phyloP scores from a whole-genome alignment of 257 asterid species.

The Solanum ossicruentum region DNA sequence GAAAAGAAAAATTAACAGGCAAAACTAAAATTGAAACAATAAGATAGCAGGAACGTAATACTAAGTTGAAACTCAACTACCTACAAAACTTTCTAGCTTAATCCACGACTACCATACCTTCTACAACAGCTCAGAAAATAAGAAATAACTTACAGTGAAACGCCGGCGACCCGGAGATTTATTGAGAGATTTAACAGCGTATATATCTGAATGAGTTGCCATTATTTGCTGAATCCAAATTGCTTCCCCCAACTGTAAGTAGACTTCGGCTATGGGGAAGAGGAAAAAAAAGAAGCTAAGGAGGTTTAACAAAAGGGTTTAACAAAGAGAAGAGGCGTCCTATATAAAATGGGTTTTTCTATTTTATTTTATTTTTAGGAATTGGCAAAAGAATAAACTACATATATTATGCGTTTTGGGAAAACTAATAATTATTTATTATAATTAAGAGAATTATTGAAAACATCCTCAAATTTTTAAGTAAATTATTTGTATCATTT shows the following conservation, averaged over 20 bases:
- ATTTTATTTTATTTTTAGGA: too few relatives aligned
- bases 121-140: background rate
- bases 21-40: background rate
- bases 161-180: slow-evolving; percentile 52
- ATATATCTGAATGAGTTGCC: slow-evolving; percentile 62
- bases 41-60: background rate
- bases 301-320: background rate
- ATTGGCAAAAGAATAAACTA: too few relatives aligned
- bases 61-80: background rate
- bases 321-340: too few relatives aligned
- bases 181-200: slow-evolving; percentile 70
- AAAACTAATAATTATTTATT: too few relatives aligned
- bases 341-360: too few relatives aligned
- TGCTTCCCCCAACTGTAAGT: background rate
- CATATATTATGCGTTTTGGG: too few relatives aligned
- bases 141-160: slow-evolving; percentile 42
- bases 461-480: too few relatives aligned
- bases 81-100: background rate
- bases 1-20: background rate
- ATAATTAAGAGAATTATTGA: too few relatives aligned
- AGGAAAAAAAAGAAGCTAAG: background rate
- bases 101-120: background rate
- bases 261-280: background rate
- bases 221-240: slow-evolving; percentile 10
- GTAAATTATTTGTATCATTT: too few relatives aligned